These are phyloP conservation scores for Zea mays DNA, from an alignment of 176 grass and related monocot species.

Conservation along the genomic window DNA sequence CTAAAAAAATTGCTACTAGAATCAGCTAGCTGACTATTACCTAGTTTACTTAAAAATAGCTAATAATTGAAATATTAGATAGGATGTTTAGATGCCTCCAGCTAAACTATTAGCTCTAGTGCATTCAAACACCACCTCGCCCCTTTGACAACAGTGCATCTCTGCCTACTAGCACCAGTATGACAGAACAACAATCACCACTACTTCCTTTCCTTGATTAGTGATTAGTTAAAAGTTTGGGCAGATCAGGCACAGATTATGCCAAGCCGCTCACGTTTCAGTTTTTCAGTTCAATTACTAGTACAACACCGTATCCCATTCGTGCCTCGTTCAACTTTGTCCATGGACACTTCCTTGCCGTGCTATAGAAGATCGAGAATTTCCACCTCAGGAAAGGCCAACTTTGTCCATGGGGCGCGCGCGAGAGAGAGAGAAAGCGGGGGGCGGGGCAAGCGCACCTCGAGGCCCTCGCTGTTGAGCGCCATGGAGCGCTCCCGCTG, in stretches of 20 bases:
- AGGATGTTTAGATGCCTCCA: no score
- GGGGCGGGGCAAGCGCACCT: constrained; percentile 37
- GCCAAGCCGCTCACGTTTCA: not conserved
- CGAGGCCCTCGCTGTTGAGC: constrained; percentile 85
- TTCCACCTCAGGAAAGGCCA: not conserved
- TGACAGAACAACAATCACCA: not conserved
- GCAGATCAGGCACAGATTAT: not conserved
- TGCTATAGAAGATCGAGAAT: not conserved
- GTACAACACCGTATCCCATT: not conserved
- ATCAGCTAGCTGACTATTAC: no score
- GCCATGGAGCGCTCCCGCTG: constrained; percentile 75
- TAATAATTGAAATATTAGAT: no score
- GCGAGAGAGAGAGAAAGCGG: no score
- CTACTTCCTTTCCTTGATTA: not conserved
- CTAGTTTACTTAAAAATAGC: no score
- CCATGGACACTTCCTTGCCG: no score
- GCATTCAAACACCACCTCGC: no score
- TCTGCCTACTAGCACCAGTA: not conserved
- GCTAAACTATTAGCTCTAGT: no score
- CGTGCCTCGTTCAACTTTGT: not conserved
- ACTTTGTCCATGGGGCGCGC: not conserved
- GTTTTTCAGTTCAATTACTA: not conserved
- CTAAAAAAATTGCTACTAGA: no score
- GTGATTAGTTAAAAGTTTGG: not conserved
- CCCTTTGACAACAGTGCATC: not conserved